Conservation (phyloP, 257 asterid genomes). For the Nicotiana noctiflora region DNA sequence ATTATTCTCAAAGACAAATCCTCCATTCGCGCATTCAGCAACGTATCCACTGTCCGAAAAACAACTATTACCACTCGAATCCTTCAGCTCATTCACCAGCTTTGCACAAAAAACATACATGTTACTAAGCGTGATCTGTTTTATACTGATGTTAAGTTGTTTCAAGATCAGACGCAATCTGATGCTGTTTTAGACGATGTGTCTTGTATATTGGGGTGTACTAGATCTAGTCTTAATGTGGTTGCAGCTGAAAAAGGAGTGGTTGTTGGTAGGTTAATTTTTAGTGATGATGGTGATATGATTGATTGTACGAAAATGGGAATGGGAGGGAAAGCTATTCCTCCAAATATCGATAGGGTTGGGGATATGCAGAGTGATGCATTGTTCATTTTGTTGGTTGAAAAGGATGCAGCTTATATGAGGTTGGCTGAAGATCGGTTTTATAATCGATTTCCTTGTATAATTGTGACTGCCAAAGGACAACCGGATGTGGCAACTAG, state of each 20-base stretch:
- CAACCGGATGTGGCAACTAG: conserved; percentile 83
- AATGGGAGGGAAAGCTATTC: no score
- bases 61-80: conserved; percentile 70
- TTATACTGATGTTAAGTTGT: conserved; percentile 83
- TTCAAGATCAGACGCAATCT: conserved; percentile 71
- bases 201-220: conserved; percentile 73
- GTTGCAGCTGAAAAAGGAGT: conserved; percentile 80
- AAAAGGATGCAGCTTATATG: no score
- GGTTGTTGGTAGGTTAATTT: conserved; percentile 71
- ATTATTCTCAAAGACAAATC: conserved; percentile 73
- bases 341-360: no score
- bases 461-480: conserved; percentile 80
- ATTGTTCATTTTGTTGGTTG: conserved; percentile 25
- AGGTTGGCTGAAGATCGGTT: conserved; percentile 77
- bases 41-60: conserved; percentile 71
- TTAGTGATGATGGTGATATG: conserved; percentile 36
- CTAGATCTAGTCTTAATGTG: conserved; percentile 77
- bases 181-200: conserved; percentile 80
- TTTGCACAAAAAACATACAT: conserved; percentile 64
- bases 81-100: conserved; percentile 75
- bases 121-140: conserved; percentile 89
- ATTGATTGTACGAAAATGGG: not conserved
- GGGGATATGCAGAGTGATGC: no score
- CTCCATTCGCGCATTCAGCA: conserved; percentile 62
- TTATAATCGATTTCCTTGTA: conserved; percentile 75